Evolutionary conservation across 495 filamentous ascomycete species (phyloP), one percentile per base, ranked within the genome.

Genomic region (Xylaria flabelliformis): DNA sequence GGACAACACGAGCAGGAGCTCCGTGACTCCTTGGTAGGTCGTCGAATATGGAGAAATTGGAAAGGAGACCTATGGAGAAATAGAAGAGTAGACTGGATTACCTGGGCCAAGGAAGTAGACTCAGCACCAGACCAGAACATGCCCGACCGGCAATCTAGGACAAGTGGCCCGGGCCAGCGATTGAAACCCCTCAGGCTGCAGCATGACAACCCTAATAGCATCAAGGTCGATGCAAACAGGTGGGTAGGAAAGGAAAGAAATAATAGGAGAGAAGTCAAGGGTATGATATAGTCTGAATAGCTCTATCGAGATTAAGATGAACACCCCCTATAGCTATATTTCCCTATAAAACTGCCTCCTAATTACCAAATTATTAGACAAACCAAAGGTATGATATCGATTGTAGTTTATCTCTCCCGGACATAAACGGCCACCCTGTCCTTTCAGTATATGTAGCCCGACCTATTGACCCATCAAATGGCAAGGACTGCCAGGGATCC

Each of bases 1-100:
- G 80, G 77, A 34, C 72, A 78, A 26, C 79, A 83, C 69, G 95
- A 97, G 78, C 74, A 84, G 42, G 78, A 85, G 13, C 83, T 99
- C 21, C 87, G 94, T 29, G 91, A 93, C 70, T 91, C 90, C 0
- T 91, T 88, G 74, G 84, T 91, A 32, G 96, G 96, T 3, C 83
- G 94, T 7, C 91, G 90, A 3, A 93, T 97, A 13, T 98, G 94
- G 95, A 85, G 91, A 67, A 93, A 96, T 72, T 99, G 96, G 97
- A 88, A 86, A 66, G 94, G 97, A 83, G 96, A 98, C 81, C 77
- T 95, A 29, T 98, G 84, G 83, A 77, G 74, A 74, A 83, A 89
- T 59, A 84, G 88, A 62, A 81, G 89, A 50, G 84, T 82, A 26
- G 91, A 94, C 46, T 97, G 93, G 93, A 86, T 90, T 36, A 80